These are phyloP conservation scores for Drechslerella coelobrocha DNA, from an alignment of 2,329 filamentous ascomycete species.

Conservation along the genomic window DNA sequence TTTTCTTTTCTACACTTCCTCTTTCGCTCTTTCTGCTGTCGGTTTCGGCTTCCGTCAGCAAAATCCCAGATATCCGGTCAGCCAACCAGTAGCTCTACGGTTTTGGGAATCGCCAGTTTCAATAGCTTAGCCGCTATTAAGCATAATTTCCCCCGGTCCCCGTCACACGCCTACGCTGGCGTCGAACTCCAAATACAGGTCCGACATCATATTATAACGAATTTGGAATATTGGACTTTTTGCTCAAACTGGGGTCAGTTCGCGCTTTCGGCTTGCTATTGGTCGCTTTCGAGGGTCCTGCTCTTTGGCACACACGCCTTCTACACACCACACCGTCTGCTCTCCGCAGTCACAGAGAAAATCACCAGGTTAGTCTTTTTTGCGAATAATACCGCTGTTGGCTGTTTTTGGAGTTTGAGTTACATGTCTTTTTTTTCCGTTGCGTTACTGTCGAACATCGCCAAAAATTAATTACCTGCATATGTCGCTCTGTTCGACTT, in stretches of 20 bases:
- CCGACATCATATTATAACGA: conserved; percentile 35
- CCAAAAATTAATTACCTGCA: no score
- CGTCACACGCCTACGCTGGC: conserved; percentile 37
- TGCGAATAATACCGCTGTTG: no score
- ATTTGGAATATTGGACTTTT: conserved; percentile 43
- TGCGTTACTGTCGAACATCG: not conserved
- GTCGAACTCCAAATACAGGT: conserved; percentile 30
- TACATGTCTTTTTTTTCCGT: not conserved
- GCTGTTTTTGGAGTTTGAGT: no score
- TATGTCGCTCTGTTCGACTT: no score
- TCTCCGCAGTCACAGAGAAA: not conserved
- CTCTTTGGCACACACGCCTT: no score
- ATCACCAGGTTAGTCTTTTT: conserved; percentile 4
- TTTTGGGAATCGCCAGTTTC: conserved; percentile 49
- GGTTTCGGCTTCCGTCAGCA: conserved; percentile 30
- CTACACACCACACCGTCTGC: not conserved
- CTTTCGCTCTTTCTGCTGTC: conserved; percentile 6
- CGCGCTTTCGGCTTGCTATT: conserved; percentile 25
- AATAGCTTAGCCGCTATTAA: conserved; percentile 49
- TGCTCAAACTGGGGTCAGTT: conserved; percentile 32
- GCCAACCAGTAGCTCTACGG: conserved; percentile 12
- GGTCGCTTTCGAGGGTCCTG: not conserved
- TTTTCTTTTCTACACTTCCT: not conserved
- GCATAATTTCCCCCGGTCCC: conserved; percentile 36
- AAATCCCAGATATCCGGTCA: conserved; percentile 41